Evolutionary conservation across 1,139 yeast genomes (phyloP).

Genomic region (Ashbya aceris): DNA sequence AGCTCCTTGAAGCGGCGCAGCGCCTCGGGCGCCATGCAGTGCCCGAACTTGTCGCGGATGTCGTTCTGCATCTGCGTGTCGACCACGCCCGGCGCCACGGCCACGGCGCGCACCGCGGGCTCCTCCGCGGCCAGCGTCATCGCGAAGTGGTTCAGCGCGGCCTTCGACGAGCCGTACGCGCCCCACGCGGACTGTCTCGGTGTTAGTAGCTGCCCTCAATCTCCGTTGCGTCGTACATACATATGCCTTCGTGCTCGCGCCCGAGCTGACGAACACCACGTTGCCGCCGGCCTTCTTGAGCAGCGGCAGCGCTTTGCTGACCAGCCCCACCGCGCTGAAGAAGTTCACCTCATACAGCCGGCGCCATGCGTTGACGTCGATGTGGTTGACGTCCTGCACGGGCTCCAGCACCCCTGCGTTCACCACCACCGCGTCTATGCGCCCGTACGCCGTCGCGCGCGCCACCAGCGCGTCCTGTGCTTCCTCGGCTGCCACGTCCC

Average conservation of each 20-base stretch:
- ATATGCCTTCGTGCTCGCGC: slow-evolving; percentile 42
- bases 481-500: slow-evolving; percentile 51
- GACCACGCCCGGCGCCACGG: slow-evolving; percentile 91
- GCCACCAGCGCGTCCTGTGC: slow-evolving; percentile 39
- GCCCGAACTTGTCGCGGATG: slow-evolving; percentile 52
- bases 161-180: slow-evolving; percentile 84
- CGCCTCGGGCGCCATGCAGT: slow-evolving; percentile 48
- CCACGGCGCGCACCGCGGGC: slow-evolving; percentile 40
- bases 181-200: slow-evolving; percentile 53
- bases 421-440: slow-evolving; percentile 53
- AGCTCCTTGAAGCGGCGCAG: slow-evolving; percentile 52
- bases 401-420: slow-evolving; percentile 90
- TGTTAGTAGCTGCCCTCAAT: background rate
- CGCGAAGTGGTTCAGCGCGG: slow-evolving; percentile 74
- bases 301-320: slow-evolving; percentile 27
- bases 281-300: slow-evolving; percentile 23
- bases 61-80: slow-evolving; percentile 77
- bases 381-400: slow-evolving; percentile 37
- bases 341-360: slow-evolving; percentile 64
- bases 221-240: slow-evolving; percentile 10
- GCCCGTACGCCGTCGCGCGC: slow-evolving; percentile 45
- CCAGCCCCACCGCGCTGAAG: slow-evolving; percentile 62
- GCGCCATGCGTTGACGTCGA: slow-evolving; percentile 51
- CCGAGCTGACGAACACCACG: slow-evolving; percentile 73
- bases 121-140: slow-evolving; percentile 64